Base-by-base conservation (phyloP, 2,329 filamentous ascomycete genomes). In the Ophiostoma piceae region DNA sequence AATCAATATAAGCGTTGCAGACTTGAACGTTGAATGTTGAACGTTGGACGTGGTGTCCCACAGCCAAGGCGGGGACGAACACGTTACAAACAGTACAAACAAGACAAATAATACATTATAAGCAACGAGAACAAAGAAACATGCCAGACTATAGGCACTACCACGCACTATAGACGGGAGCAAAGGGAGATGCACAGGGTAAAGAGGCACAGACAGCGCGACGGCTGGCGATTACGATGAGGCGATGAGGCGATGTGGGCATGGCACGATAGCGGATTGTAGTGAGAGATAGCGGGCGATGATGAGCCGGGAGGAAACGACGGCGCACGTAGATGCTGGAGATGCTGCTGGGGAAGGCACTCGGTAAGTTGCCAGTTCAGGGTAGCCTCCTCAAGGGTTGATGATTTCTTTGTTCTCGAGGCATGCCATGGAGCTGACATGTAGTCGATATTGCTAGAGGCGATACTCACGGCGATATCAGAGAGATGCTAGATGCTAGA, bases 111-210 rank as follows among this genome's bases (percentile, higher is more conserved):
- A 41, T 41, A 41, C 11, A 14, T 12, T 12, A 41, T 41, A 47
- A 47, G 43, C 43, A n/a, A 47, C 16, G 43, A 22, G 51, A 57
- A 57, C 51, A 57, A 57, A 57, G 51, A 57, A 26, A 57, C n/a
- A 57, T 19, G 7, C 47, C 16, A 51, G 2, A n/a, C 47, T 19
- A 19, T 9, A 51, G 16, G 47, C 47, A 51, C n/a, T 19, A 51
- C 8, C 47, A 51, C 47, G 32, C 26, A 62, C 57, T 62, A 57
- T 62, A 8, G 57, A 62, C 57, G 57, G 57, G 26, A 32, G 26
- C 26, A 62, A 62, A 62, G 57, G 51, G 22, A 62, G 26, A 62
- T 62, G 57, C 3, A 35, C 57, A 62, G 26, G 12, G 35, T 8
- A 12, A 41, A 14, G 22, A 29, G 57, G 57, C 57, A 62, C 57